Percentiles rank a stretch among this genome's conserved stretches.
Conservation (phyloP, 2,329 filamentous ascomycete species). For the Diplodia intermedia region DNA sequence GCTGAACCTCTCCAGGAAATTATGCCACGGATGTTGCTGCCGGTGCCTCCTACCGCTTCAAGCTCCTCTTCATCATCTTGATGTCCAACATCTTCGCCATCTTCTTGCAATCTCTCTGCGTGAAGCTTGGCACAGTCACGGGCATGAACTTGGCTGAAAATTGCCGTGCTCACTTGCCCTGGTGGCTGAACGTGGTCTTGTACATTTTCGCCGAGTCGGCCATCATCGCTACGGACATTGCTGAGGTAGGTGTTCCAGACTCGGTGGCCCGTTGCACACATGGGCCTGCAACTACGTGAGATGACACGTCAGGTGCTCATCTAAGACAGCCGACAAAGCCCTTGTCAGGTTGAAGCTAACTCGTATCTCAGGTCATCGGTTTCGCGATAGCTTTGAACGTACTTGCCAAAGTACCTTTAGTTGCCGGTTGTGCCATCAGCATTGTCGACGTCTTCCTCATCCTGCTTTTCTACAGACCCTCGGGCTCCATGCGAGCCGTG, state of each 20-base stretch:
- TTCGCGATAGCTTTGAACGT: slow-evolving; percentile 64
- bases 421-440: slow-evolving; percentile 64
- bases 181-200: slow-evolving; percentile 61
- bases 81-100: slow-evolving; percentile 75
- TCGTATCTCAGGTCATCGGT: slow-evolving; percentile 56
- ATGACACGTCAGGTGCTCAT: background rate
- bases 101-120: slow-evolving; percentile 70
- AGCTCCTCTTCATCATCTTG: slow-evolving; percentile 71
- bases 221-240: slow-evolving; percentile 66
- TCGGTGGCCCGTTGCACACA: background rate
- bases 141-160: slow-evolving; percentile 59
- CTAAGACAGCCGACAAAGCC: background rate
- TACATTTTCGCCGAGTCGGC: slow-evolving; percentile 63
- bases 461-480: slow-evolving; percentile 62
- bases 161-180: slow-evolving; percentile 57
- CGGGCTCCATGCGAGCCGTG: slow-evolving; percentile 59
- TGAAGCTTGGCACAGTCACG: slow-evolving; percentile 62
- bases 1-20: slow-evolving; percentile 58
- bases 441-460: slow-evolving; percentile 64
- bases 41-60: slow-evolving; percentile 70
- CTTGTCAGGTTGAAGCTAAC: background rate
- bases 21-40: slow-evolving; percentile 75
- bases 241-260: slow-evolving; percentile 51
- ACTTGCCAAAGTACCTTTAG: slow-evolving; percentile 60
- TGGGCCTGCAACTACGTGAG: background rate